These are phyloP conservation scores for Trypanosomatidae sp. DNA, from an alignment of 208 protist species.

Conservation along the genomic window DNA sequence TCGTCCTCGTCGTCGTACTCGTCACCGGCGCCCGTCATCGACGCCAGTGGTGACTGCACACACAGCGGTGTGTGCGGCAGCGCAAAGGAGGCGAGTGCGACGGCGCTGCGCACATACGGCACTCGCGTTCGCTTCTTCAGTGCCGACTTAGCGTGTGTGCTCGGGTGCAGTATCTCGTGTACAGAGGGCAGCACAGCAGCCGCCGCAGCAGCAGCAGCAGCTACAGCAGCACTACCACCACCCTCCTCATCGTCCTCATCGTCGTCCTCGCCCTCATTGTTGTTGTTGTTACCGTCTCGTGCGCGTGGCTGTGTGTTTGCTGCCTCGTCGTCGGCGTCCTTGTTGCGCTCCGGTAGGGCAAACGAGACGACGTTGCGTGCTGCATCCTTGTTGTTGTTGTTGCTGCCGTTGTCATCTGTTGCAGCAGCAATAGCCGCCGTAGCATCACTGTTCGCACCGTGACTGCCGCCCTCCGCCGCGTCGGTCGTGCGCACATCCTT, in stretches of 20 bases:
- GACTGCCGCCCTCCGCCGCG: slow-evolving; percentile 11
- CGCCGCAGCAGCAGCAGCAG: background rate
- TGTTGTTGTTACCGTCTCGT: background rate
- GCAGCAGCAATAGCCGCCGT: background rate
- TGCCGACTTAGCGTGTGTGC: background rate
- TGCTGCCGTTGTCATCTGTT: slow-evolving; percentile 1
- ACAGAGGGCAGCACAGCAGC: background rate
- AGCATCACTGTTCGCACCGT: slow-evolving; percentile 1
- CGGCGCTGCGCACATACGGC: background rate
- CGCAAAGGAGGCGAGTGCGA: background rate
- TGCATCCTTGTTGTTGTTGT: slow-evolving; percentile 1
- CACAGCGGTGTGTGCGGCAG: background rate
- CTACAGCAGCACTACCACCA: slow-evolving; percentile 2
- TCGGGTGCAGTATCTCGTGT: background rate
- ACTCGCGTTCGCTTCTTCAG: background rate
- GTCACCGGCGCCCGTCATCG: background rate
- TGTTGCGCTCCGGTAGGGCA: background rate
- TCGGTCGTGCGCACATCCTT: too few species aligned
- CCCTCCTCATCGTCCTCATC: background rate
- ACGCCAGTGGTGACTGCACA: background rate
- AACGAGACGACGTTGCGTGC: background rate
- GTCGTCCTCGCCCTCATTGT: too few species aligned
- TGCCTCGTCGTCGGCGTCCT: background rate
- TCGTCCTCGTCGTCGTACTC: too few species aligned
- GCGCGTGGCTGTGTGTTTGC: background rate